Percentiles rank a stretch among this genome's conserved stretches.
Conservation (phyloP, 352 stramenopile genomes). For the Pythium sp. region DNA sequence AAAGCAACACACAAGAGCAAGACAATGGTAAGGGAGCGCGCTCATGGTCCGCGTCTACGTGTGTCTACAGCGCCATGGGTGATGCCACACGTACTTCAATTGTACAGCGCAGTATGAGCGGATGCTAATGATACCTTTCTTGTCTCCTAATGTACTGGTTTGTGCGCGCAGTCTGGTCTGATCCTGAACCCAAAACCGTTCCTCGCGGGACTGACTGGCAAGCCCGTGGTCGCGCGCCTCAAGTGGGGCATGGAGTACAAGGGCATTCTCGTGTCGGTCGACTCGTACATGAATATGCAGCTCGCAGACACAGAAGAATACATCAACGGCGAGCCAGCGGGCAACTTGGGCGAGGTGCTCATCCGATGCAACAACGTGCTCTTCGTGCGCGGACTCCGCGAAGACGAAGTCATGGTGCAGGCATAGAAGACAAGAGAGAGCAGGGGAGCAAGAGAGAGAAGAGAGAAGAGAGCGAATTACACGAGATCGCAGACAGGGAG, state of each 20-base stretch:
- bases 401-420: constrained; percentile 18
- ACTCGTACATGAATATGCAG: constrained; percentile 99
- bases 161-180: constrained; percentile 58
- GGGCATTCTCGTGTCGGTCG: constrained; percentile 90
- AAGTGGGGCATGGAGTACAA: constrained; percentile 99
- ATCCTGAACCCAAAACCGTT: constrained; percentile 97
- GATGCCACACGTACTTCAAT: not conserved
- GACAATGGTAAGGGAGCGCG: constrained; percentile 15
- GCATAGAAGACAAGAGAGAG: constrained; percentile 10
- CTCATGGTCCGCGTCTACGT: not conserved
- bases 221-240: constrained; percentile 95
- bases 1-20: constrained; percentile 6
- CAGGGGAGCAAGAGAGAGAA: not conserved
- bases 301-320: constrained; percentile 97
- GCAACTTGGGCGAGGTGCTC: constrained; percentile 97
- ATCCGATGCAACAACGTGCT: constrained; percentile 99
- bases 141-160: not conserved
- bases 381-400: constrained; percentile 89
- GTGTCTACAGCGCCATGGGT: not conserved
- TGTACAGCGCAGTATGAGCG: not conserved
- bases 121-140: not conserved
- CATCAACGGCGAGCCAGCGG: constrained; percentile 95
- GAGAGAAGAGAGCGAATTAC: not conserved
- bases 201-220: constrained; percentile 93
- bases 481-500: not conserved